phyloP scores from a whole-genome alignment of 1,284 basidiomycete species.

The Meripilus lineatus region DNA sequence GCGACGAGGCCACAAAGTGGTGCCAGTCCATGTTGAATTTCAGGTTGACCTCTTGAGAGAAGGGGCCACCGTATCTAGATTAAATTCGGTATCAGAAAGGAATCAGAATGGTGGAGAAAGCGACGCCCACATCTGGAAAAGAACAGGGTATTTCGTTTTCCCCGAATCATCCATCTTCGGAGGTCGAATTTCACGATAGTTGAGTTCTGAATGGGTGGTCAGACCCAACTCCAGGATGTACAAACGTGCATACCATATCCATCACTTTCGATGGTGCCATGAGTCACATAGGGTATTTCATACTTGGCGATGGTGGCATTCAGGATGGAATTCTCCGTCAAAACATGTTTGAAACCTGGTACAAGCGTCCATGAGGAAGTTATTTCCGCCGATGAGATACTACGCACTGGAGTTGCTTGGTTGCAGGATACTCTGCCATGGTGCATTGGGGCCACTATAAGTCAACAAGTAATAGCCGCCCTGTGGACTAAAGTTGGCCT shows the following conservation, averaged over 20 bases:
- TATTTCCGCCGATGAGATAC: not conserved
- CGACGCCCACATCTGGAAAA: constrained; percentile 74
- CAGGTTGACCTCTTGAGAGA: constrained; percentile 72
- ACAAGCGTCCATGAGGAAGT: not conserved
- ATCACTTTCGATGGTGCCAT: constrained; percentile 72
- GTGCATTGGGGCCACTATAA: constrained; percentile 81
- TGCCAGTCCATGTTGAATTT: constrained; percentile 79
- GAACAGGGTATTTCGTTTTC: constrained; percentile 88
- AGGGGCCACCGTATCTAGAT: constrained; percentile 84
- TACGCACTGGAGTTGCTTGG: not conserved
- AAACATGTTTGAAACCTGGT: constrained; percentile 48
- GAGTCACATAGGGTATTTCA: constrained; percentile 66
- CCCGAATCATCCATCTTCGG: constrained; percentile 91
- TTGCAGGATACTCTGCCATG: constrained; percentile 76
- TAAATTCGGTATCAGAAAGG: not conserved
- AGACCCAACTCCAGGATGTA: not conserved
- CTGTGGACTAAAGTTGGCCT: constrained; percentile 73
- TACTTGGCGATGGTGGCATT: constrained; percentile 70
- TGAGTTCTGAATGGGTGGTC: constrained; percentile 54
- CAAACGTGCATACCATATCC: constrained; percentile 60
- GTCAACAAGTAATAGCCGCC: constrained; percentile 82
- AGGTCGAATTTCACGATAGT: constrained; percentile 87
- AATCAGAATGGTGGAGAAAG: not conserved
- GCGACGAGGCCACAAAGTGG: constrained; percentile 75
- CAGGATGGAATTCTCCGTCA: constrained; percentile 72